A percentile compares a stretch with the other conserved stretches of the same genome.
Conservation (phyloP, 257 asterid genomes). For the Lycium ferocissimum region DNA sequence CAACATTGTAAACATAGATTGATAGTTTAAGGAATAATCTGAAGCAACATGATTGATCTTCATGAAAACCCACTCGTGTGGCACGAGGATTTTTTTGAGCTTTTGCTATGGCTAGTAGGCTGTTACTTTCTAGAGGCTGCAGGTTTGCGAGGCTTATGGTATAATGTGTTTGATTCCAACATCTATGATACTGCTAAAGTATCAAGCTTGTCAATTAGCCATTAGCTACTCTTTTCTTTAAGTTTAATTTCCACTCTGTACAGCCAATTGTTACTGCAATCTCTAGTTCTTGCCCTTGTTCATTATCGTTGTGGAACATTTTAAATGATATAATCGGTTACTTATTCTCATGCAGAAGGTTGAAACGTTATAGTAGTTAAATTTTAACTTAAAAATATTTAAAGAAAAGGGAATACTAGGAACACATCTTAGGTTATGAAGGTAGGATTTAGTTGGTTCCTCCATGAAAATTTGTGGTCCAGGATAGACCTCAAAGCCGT, state of each 20-base stretch:
- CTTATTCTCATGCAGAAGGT: not conserved
- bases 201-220: not conserved
- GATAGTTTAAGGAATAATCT: conserved; percentile 10
- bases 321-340: not conserved
- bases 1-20: not conserved
- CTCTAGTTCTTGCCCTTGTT: not conserved
- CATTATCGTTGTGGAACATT: not conserved
- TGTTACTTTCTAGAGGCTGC: conserved; percentile 16
- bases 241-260: not conserved
- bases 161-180: not conserved
- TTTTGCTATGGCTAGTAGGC: conserved; percentile 8
- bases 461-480: not conserved
- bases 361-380: not conserved
- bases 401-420: not conserved
- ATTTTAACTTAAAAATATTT: not conserved
- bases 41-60: conserved; percentile 10
- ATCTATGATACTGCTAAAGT: not conserved
- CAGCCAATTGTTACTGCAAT: not conserved
- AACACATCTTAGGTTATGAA: not conserved
- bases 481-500: not conserved
- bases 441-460: not conserved
- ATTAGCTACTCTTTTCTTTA: not conserved
- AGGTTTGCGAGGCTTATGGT: conserved; percentile 1
- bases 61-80: not conserved
- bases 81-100: conserved; percentile 8